Evolutionary conservation across 2,329 filamentous ascomycete genomes (phyloP), one percentile per base, ranked within the genome.

Genomic region (Pochonia chlamydosporia): DNA sequence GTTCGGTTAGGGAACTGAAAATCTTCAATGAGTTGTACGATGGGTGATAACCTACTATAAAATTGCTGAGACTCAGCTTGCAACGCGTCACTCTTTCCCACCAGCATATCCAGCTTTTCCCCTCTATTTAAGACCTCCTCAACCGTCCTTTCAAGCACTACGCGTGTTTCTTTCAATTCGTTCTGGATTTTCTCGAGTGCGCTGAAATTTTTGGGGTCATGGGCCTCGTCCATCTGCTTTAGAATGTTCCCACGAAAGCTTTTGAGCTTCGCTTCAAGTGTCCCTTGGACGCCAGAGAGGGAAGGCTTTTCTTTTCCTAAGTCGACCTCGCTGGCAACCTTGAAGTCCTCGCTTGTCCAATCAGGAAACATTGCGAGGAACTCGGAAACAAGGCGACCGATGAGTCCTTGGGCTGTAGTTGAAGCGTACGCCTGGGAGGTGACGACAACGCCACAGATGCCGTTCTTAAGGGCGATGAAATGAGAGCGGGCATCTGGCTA

Each of bases 1-100:
- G n/a, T n/a, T n/a, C n/a, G n/a, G n/a, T n/a, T n/a, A n/a, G n/a
- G n/a, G n/a, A n/a, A n/a, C n/a, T n/a, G n/a, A n/a, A n/a, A n/a
- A n/a, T n/a, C n/a, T n/a, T n/a, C n/a, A n/a, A n/a, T n/a, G n/a
- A n/a, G n/a, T n/a, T n/a, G n/a, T n/a, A n/a, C n/a, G n/a, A n/a
- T n/a, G n/a, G n/a, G n/a, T n/a, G n/a, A n/a, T n/a, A n/a, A 71
- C 76, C 59, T 68, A 85, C 85, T 89, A 68, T 97, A 97, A 68
- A 99, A 99, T 96, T 97, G 73, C 89, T 96, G 75, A 93, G 87
- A 43, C n/a, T 82, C 81, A 69, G 89, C n/a, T n/a, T n/a, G 95
- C 61, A 99, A 70, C 11, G 85, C 89, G 59, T 96, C 89, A 61
- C 89, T 95, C 81, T 97, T 97, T 54, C 85, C 84, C 40, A 97